Conservation (phyloP, 2,329 filamentous ascomycete genomes). For the Mycogone perniciosa region DNA sequence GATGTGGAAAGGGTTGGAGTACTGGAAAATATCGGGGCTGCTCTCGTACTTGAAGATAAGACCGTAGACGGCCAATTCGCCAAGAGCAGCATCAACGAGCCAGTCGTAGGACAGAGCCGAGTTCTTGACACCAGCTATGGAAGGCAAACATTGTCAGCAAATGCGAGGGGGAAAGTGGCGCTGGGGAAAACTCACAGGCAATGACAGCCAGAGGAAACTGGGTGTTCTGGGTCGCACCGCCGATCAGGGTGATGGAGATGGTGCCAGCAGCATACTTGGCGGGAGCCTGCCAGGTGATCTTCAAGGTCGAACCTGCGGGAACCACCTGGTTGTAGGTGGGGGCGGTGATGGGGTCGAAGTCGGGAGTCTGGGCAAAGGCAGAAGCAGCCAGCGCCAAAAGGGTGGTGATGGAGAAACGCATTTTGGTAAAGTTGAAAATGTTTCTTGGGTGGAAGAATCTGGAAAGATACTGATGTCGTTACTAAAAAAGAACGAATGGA, state of each 20-base stretch:
- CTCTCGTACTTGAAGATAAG: constrained; percentile 47
- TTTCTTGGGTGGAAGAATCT: background rate
- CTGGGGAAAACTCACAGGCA: constrained; percentile 40
- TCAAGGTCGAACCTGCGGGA: constrained; percentile 42
- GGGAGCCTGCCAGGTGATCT: constrained; percentile 45
- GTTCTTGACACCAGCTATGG: constrained; percentile 42
- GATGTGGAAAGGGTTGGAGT: constrained; percentile 56
- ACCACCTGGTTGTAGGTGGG: constrained; percentile 40
- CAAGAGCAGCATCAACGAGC: constrained; percentile 41
- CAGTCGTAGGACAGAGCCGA: constrained; percentile 41
- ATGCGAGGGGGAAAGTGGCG: background rate
- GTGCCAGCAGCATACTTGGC: constrained; percentile 35
- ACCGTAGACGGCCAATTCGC: constrained; percentile 46
- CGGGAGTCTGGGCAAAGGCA: constrained; percentile 47
- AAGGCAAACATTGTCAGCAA: background rate
- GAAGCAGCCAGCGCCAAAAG: constrained; percentile 46
- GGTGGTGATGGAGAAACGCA: constrained; percentile 48
- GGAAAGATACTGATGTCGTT: background rate
- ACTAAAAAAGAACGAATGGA: constrained; percentile 11
- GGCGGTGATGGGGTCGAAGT: constrained; percentile 48
- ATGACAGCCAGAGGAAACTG: constrained; percentile 39
- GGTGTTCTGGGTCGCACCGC: constrained; percentile 38
- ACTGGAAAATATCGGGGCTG: constrained; percentile 49
- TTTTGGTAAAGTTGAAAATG: constrained; percentile 33
- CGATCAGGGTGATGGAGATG: constrained; percentile 49